Evolutionary conservation across 176 grass and related monocot genomes (phyloP).

Genomic region (Ananas comosus): DNA sequence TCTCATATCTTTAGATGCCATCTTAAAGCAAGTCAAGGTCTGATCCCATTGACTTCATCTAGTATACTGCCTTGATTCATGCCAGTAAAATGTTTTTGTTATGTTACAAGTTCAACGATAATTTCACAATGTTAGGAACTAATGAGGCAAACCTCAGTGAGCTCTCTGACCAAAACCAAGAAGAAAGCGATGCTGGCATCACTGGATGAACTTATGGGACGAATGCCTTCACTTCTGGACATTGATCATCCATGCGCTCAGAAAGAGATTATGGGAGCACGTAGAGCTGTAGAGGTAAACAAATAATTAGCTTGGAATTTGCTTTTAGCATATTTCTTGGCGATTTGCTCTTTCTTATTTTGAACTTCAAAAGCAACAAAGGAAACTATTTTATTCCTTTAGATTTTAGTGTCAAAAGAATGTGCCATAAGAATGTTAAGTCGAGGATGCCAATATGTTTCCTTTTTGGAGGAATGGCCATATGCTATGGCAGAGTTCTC

Average conservation of each 20-base stretch:
- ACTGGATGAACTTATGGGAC: slow-evolving; percentile 62
- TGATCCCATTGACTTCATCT: slow-evolving; percentile 7
- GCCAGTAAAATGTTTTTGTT: background rate
- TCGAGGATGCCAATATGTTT: too few relatives aligned
- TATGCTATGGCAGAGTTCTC: too few relatives aligned
- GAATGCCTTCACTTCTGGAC: slow-evolving; percentile 91
- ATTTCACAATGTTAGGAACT: slow-evolving; percentile 46
- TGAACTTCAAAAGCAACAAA: background rate
- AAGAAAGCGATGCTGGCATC: slow-evolving; percentile 72
- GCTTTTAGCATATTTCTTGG: background rate
- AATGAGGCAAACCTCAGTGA: slow-evolving; percentile 61
- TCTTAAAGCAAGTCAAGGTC: slow-evolving; percentile 90
- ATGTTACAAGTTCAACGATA: background rate
- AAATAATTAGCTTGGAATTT: background rate
- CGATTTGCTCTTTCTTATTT: background rate
- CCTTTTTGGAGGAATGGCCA: too few relatives aligned
- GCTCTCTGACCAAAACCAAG: slow-evolving; percentile 68
- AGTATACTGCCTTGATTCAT: background rate
- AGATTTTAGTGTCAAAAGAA: background rate
- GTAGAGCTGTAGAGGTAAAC: slow-evolving; percentile 68
- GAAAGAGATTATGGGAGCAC: slow-evolving; percentile 72
- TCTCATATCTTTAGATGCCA: slow-evolving; percentile 94
- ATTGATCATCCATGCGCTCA: slow-evolving; percentile 95
- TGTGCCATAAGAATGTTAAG: background rate
- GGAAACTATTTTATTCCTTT: background rate